Evolutionary conservation across 768 basidiomycete species (phyloP).

Genomic region (Fibroporia radiculosa): DNA sequence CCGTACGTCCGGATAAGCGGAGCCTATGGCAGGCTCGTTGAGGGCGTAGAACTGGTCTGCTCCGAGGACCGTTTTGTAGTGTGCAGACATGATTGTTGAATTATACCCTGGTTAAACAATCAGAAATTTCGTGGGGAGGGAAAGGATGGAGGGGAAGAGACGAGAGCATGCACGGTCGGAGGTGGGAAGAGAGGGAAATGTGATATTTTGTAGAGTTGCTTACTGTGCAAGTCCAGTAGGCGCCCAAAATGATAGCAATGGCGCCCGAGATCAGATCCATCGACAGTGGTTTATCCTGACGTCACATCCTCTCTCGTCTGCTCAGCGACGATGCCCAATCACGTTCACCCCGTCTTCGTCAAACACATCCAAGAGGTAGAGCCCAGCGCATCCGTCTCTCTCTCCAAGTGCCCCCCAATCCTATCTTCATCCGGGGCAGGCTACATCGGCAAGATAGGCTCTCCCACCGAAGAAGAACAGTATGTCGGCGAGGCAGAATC

Average conservation of each 20-base stretch:
- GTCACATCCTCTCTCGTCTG: neutral
- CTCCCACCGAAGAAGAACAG: constrained; percentile 48
- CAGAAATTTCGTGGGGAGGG: no score
- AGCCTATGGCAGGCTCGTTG: constrained; percentile 52
- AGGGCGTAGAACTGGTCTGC: constrained; percentile 50
- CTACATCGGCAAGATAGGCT: constrained; percentile 62
- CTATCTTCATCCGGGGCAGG: constrained; percentile 46
- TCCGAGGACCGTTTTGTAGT: constrained; percentile 43
- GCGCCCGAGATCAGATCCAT: constrained; percentile 1
- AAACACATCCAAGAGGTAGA: constrained; percentile 42
- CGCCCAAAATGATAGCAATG: neutral
- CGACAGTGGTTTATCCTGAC: neutral
- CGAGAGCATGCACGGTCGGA: no score
- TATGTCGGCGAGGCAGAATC: constrained; percentile 64
- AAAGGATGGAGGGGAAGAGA: no score
- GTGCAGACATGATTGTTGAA: constrained; percentile 13
- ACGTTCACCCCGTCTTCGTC: constrained; percentile 26
- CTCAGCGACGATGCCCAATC: constrained; percentile 3
- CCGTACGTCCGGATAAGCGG: constrained; percentile 25
- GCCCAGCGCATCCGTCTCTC: constrained; percentile 39
- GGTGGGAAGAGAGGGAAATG: no score
- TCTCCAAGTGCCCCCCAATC: constrained; percentile 35
- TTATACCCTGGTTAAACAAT: no score
- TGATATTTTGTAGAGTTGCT: no score
- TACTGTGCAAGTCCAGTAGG: no score